Evolutionary conservation across 1,139 yeast genomes (phyloP), one percentile per base, ranked within the genome.

Genomic region (Kluyveromyces sp.): DNA sequence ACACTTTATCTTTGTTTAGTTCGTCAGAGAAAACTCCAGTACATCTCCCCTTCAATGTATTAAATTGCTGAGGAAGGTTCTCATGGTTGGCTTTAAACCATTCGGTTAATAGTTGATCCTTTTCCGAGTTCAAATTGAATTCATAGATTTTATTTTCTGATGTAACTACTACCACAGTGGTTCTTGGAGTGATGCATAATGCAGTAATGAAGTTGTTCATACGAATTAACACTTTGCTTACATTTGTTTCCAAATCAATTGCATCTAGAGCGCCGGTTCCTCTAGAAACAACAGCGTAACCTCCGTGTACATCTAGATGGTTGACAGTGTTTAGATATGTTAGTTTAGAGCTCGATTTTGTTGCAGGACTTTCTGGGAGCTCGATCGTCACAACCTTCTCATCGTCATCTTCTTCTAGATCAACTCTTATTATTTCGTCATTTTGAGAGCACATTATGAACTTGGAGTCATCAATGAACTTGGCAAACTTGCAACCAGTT

Each of bases 81-180:
- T 84, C 94, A 26, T 88, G 76, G 65, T 88, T 88, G 47, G 76
- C 71, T 54, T 79, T 78, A 6, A 95, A 82, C 98, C 98, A 92
- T 30, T 50, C 50, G 7, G 46, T 33, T 4, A 50, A 50, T 6
- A 61, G 53, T 15, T 52, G 53, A 4, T 52, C 55, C 7, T 48
- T 47, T 15, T 40, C 43, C 21, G 45, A 21, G 8, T 52, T 38
- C 3, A 58, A 41, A 35, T 53, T 54, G 55, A 87, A 83, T 65
- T 90, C 97, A 51, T 76, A 75, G 28, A 92, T 65, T 56, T 78
- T 81, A 62, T 83, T 85, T 47, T 87, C 95, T 45, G 84, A 79
- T 3, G 92, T 81, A 29, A 83, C 75, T 7, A 83, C 79, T 25
- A 84, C 64, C 34, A 90, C 67, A 2, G 85, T 77, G 39, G 71